These are phyloP conservation scores for Xylaria intraflava DNA, from an alignment of 495 filamentous ascomycete species.

Conservation along the genomic window DNA sequence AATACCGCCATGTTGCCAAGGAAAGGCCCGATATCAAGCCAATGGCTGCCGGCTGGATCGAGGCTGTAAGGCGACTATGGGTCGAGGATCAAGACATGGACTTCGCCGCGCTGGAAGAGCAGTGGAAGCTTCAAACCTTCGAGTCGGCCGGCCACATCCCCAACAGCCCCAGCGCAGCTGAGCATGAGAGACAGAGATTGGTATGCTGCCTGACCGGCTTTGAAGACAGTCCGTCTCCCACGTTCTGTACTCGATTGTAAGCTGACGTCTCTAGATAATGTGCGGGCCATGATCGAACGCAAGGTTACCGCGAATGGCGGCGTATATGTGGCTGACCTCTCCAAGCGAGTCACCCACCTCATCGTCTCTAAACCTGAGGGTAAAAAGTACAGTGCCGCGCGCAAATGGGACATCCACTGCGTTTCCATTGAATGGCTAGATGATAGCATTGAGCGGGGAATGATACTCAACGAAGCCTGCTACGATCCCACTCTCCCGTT, in stretches of 20 bases:
- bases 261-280: conserved; percentile 47
- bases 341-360: conserved; percentile 77
- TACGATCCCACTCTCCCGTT: conserved; percentile 67
- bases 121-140: conserved; percentile 39
- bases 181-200: conserved; percentile 40
- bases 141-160: conserved; percentile 34
- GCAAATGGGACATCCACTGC: conserved; percentile 67
- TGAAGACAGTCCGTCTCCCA: conserved; percentile 59
- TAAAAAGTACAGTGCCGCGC: conserved; percentile 82
- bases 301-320: conserved; percentile 63
- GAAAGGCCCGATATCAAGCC: conserved; percentile 79
- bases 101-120: conserved; percentile 47
- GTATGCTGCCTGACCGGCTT: conserved; percentile 88
- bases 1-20: conserved; percentile 92
- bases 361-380: conserved; percentile 73
- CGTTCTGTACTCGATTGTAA: background rate
- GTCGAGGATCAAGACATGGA: conserved; percentile 74
- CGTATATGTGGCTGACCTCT: conserved; percentile 77
- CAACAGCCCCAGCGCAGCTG: conserved; percentile 12
- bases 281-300: conserved; percentile 59
- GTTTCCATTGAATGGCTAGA: conserved; percentile 79
- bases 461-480: conserved; percentile 77
- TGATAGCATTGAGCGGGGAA: conserved; percentile 82
- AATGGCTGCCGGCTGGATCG: conserved; percentile 72
- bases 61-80: conserved; percentile 77